Evolutionary conservation across 108 stramenopile species (phyloP).

Genomic region (Craspedostauros australis): DNA sequence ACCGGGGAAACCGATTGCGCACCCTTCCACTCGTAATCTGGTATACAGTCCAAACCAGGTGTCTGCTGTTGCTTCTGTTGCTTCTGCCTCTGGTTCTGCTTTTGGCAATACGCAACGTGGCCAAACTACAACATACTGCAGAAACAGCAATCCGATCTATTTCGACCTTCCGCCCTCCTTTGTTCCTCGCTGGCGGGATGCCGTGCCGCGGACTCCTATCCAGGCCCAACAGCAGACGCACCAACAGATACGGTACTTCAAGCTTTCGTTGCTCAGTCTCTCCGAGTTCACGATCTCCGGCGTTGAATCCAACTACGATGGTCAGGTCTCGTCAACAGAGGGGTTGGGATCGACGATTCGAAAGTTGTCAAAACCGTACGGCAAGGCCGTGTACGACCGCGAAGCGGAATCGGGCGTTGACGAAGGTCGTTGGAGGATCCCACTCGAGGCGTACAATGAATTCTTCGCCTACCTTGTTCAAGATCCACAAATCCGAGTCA

Average conservation of each 20-base stretch:
- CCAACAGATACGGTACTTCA: constrained; percentile 17
- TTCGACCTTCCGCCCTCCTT: constrained; percentile 10
- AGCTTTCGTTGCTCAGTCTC: constrained; percentile 58
- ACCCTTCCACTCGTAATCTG: not conserved
- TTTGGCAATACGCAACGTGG: not conserved
- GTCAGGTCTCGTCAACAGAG: constrained; percentile 17
- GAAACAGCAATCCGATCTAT: too few relatives aligned
- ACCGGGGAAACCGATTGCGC: not conserved
- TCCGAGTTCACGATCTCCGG: constrained; percentile 72
- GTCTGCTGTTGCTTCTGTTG: not conserved
- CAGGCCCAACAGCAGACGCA: not conserved
- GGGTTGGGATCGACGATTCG: constrained; percentile 58
- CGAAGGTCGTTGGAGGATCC: constrained; percentile 74
- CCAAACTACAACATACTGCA: not conserved
- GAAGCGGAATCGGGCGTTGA: constrained; percentile 29
- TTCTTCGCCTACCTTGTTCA: constrained; percentile 46
- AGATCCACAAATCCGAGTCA: constrained; percentile 19
- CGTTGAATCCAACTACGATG: constrained; percentile 19
- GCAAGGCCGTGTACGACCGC: constrained; percentile 42
- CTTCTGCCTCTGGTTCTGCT: not conserved
- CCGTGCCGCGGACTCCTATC: constrained; percentile 1
- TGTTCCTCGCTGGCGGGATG: constrained; percentile 21
- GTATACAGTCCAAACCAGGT: not conserved
- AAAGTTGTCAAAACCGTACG: constrained; percentile 51
- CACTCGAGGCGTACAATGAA: constrained; percentile 69